These are phyloP conservation scores for Diaporthe vexans DNA, from an alignment of 2,329 filamentous ascomycete species.

Conservation along the genomic window DNA sequence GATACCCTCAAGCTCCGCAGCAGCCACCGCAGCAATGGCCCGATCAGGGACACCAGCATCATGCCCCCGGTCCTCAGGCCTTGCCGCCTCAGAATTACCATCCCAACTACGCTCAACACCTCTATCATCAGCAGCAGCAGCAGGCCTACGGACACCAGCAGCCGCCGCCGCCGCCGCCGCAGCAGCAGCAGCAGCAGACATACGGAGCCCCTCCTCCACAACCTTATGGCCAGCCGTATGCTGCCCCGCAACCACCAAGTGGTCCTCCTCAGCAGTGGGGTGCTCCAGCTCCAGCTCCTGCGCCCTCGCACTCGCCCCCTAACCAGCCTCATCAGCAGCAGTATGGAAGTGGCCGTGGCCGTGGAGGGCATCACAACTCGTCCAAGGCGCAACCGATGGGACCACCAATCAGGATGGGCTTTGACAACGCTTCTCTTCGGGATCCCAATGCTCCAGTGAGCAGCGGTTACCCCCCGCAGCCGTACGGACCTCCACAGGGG, in stretches of 20 bases:
- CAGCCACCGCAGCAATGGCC: conserved; percentile 59
- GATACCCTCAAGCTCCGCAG: conserved; percentile 55
- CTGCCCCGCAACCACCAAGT: conserved; percentile 51
- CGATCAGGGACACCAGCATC: conserved; percentile 51
- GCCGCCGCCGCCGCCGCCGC: conserved; percentile 47
- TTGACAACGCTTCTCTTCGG: conserved; percentile 56
- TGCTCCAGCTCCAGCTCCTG: conserved; percentile 45
- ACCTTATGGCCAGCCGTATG: conserved; percentile 51
- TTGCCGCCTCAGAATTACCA: conserved; percentile 69
- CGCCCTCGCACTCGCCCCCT: conserved; percentile 48
- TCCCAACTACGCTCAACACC: conserved; percentile 70
- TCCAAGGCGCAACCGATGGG: conserved; percentile 61
- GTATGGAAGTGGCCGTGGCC: conserved; percentile 59
- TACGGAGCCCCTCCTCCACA: conserved; percentile 47
- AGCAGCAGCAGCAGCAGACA: conserved; percentile 52
- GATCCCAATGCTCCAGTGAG: conserved; percentile 63
- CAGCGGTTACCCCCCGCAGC: conserved; percentile 56
- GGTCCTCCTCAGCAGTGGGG: conserved; percentile 59
- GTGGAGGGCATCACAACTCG: conserved; percentile 56
- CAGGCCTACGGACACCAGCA: conserved; percentile 56
- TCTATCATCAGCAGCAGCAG: conserved; percentile 57
- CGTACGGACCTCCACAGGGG: conserved; percentile 49
- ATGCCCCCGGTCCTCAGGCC: conserved; percentile 60
- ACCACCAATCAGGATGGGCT: conserved; percentile 68
- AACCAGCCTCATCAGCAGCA: conserved; percentile 52